Conservation (phyloP, 192 early-diverging fungal genomes). For the Podochytrium sp. region DNA sequence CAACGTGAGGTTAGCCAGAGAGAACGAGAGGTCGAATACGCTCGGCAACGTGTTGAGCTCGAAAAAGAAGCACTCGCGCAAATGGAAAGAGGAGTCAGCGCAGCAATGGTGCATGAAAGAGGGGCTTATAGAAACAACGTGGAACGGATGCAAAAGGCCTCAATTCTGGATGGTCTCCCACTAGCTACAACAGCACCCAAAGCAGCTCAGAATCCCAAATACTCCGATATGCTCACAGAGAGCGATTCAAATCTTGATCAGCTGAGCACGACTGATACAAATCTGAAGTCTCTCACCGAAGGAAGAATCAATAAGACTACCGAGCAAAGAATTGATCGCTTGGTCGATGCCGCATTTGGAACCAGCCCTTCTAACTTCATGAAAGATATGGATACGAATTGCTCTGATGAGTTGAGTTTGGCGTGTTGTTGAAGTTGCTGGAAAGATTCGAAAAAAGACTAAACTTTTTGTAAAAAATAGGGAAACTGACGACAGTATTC, state of each 20-base stretch:
- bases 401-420: too few species aligned
- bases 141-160: background rate
- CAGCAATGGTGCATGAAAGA: conserved; percentile 14
- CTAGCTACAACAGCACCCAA: background rate
- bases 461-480: too few species aligned
- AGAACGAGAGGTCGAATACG: conserved; percentile 21
- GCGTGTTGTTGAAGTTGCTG: too few species aligned
- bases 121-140: background rate
- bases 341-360: conserved; percentile 3
- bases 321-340: background rate
- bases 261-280: background rate
- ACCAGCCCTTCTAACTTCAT: too few species aligned
- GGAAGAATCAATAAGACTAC: background rate
- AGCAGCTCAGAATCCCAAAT: background rate
- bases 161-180: background rate
- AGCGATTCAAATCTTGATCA: background rate
- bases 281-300: background rate
- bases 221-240: background rate
- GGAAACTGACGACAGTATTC: too few species aligned
- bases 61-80: conserved; percentile 27
- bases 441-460: too few species aligned
- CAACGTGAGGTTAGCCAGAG: conserved; percentile 7
- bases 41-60: background rate
- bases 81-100: conserved; percentile 20
- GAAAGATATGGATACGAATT: background rate